Base-by-base conservation (phyloP, 345 rosid species). In the Capsella bursapastoris region DNA sequence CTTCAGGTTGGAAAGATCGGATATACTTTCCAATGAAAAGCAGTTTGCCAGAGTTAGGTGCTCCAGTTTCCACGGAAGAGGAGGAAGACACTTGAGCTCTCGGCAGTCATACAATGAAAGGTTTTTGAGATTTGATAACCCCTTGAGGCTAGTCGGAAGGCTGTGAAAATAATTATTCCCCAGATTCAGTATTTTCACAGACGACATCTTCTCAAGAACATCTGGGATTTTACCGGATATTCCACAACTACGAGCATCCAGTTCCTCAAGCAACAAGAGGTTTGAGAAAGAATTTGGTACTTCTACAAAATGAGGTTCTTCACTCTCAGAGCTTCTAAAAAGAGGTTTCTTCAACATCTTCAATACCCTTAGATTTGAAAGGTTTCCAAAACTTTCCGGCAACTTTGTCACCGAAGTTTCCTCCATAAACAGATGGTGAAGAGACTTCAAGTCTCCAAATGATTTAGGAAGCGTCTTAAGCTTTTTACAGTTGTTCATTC, bases 361-460 rank as follows among this genome's bases (percentile, higher is more conserved):
- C 70, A 78, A 3, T 12, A 62, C 66, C 58, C 2, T 67, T 60
- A 78, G n/a, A 0, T 78, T 67, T 25, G 81, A 59, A 7, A 72
- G 81, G 28, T 68, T 78, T 45, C 81, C 81, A 4, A 78, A 72
- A 51, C 52, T 78, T 37, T 72, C 66, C 31, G 81, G 81, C 60
- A 78, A 1, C 45, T 66, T 50, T 43, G 0, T 4, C 4, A 72
- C 70, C 28, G 2, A 28, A 27, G 74, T 34, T 53, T 72, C 70
- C 22, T 66, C 0, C 78, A 72, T 72, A 55, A 0, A 12, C 28
- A 78, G 45, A 27, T 1, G 38, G 38, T 29, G 45, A 44, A 78
- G 78, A 31, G 78, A 67, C 29, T 66, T 78, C 65, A 78, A 73
- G 60, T 52, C 29, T 51, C 78, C 78, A 52, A 72, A 72, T 28